These are phyloP conservation scores for Cardiospermum halicacabum DNA, from an alignment of 345 rosid genomes.

Conservation along the genomic window DNA sequence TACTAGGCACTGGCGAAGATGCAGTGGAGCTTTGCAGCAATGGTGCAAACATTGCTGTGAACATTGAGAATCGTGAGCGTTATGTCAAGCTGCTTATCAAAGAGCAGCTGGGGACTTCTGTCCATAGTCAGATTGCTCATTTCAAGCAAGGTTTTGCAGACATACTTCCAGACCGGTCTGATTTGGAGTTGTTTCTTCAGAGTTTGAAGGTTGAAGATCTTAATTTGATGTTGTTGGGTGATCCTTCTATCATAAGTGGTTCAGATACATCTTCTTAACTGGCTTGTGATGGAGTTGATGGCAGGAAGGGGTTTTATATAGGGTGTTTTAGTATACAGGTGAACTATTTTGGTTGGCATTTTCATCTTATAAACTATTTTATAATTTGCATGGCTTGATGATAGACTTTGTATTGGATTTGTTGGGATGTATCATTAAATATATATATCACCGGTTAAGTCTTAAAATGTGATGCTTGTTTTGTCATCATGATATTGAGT, in stretches of 20 bases:
- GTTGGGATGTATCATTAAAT: too few relatives aligned
- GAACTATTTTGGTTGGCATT: too few relatives aligned
- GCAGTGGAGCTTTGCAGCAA: conserved; percentile 59
- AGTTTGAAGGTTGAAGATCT: conserved; percentile 65
- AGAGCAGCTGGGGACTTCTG: conserved; percentile 57
- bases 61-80: conserved; percentile 63
- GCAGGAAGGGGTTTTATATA: too few relatives aligned
- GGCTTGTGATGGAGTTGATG: too few relatives aligned
- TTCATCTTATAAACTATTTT: too few relatives aligned
- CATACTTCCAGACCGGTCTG: conserved; percentile 39
- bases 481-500: too few relatives aligned
- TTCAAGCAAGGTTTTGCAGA: conserved; percentile 68
- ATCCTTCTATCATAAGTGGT: conserved; percentile 50
- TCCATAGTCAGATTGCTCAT: conserved; percentile 52
- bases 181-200: conserved; percentile 41
- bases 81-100: conserved; percentile 66
- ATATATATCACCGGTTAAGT: too few relatives aligned
- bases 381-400: too few relatives aligned
- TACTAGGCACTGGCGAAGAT: conserved; percentile 57
- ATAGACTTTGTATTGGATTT: too few relatives aligned
- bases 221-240: conserved; percentile 86
- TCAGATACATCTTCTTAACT: too few relatives aligned
- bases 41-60: conserved; percentile 60
- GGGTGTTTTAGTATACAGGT: too few relatives aligned
- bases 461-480: too few relatives aligned